Conservation (phyloP, 352 stramenopile species). For the Phytophthora pistaciae region DNA sequence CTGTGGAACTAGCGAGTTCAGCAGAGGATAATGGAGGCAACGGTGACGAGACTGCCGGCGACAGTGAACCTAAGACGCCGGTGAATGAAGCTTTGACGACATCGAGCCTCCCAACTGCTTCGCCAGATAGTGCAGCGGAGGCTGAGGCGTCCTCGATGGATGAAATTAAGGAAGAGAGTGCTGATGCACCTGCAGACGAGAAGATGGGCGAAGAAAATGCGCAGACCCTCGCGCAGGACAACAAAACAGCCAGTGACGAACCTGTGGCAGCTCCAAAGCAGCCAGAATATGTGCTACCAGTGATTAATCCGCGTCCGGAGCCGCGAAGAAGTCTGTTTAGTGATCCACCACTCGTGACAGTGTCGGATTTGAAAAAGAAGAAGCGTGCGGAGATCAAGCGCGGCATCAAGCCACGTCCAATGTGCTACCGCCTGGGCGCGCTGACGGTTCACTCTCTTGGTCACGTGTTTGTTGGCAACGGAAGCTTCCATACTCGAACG, state of each 20-base stretch:
- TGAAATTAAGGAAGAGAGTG: slow-evolving; percentile 17
- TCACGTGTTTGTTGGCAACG: slow-evolving; percentile 78
- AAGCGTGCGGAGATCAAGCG: slow-evolving; percentile 51
- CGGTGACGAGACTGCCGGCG: not conserved
- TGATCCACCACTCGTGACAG: slow-evolving; percentile 50
- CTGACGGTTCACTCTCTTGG: slow-evolving; percentile 87
- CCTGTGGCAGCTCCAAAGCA: not conserved
- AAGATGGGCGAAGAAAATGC: slow-evolving; percentile 9
- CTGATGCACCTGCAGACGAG: not conserved
- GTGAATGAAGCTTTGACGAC: slow-evolving; percentile 1
- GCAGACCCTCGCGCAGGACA: not conserved
- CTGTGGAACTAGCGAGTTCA: not conserved
- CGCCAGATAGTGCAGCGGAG: not conserved
- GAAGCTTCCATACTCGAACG: slow-evolving; percentile 88
- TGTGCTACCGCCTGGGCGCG: slow-evolving; percentile 79
- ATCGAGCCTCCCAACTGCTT: slow-evolving; percentile 2
- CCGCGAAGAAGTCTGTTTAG: slow-evolving; percentile 54
- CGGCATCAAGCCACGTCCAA: slow-evolving; percentile 48
- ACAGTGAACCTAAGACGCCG: slow-evolving; percentile 5
- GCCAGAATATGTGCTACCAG: slow-evolving; percentile 43
- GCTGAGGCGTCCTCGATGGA: not conserved
- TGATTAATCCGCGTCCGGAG: slow-evolving; percentile 57
- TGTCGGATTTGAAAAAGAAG: slow-evolving; percentile 75
- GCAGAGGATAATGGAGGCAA: slow-evolving; percentile 16
- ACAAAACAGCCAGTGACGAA: slow-evolving; percentile 1